Base-by-base conservation (phyloP, 2,329 filamentous ascomycete species). In the Cladophialophora exuberans region DNA sequence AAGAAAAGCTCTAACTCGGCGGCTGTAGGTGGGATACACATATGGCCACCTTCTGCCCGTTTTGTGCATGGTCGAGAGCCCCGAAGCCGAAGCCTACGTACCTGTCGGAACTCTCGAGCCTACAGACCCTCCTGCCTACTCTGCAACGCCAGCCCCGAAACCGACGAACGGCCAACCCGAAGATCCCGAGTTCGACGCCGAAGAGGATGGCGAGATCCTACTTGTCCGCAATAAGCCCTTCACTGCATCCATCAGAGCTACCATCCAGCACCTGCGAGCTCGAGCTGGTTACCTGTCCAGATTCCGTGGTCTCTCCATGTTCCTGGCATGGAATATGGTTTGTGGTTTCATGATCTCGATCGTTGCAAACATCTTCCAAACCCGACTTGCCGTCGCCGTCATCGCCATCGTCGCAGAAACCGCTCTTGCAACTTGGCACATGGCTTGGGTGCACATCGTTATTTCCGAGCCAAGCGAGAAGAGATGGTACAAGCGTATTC, bases 361-460 rank as follows among this genome's bases (percentile, higher is more conserved):
- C 60, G 66, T 87, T 64, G 61, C 72, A 15, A 65, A 67, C 28
- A 61, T 75, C 33, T 67, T 82, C 17, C 46, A 79, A 55, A 70
- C 76, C 53, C 67, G 76, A 46, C 62, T 85, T 50, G 67, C 73
- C 61, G 61, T 73, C 65, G 68, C 74, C 22, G 33, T 88, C 51
- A 76, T 77, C 50, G 78, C 78, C 49, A 78, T 86, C 45, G 54
- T 87, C 36, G 77, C 83, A 22, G 78, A 82, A 47, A 70, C 93
- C 18, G 70, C 81, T 17, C 76, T 89, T 26, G 82, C 87, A 31
- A 87, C 87, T 66, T 71, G 93, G 56, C 82, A 84, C 69, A 82
- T 92, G 63, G 81, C 84, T 49, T 96, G 91, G 90, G 89, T 91
- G 3, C 90, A 96, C 71, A 86, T 89, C 65, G 83, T 96, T 69